Conservation (phyloP, 2,329 filamentous ascomycete genomes). For the Aspergillus japonicus region DNA sequence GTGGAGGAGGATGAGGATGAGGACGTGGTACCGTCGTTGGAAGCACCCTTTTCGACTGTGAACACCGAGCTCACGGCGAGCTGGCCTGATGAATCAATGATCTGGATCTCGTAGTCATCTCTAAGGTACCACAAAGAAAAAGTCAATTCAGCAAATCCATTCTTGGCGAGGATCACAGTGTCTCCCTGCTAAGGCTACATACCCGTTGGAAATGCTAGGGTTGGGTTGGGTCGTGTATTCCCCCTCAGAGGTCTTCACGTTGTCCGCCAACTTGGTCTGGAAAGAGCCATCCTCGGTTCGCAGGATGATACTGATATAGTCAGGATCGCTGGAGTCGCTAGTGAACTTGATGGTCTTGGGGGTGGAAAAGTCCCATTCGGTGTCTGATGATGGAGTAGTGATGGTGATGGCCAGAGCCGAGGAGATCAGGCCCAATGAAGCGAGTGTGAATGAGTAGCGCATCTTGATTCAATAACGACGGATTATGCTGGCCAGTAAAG, state of each 20-base stretch:
- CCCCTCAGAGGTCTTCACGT: constrained; percentile 1
- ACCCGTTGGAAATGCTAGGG: constrained; percentile 7
- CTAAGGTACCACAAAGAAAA: background rate
- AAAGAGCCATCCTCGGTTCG: background rate
- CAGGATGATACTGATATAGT: constrained; percentile 4
- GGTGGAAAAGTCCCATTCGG: constrained; percentile 2
- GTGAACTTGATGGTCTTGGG: constrained; percentile 6
- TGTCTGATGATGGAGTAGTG: background rate
- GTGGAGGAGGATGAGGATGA: background rate
- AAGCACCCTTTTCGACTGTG: constrained; percentile 6
- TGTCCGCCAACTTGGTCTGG: constrained; percentile 6
- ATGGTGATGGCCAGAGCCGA: constrained; percentile 5
- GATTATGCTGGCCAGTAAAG: background rate
- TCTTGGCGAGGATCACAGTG: no score
- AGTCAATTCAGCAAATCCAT: background rate
- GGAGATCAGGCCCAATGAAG: background rate
- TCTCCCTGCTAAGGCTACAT: background rate
- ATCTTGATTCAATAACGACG: background rate
- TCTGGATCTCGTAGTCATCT: constrained; percentile 4
- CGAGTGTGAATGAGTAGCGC: background rate
- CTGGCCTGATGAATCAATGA: constrained; percentile 4
- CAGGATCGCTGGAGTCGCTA: background rate
- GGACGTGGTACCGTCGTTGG: constrained; percentile 2
- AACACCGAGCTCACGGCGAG: constrained; percentile 4
- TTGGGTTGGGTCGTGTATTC: constrained; percentile 5